Evolutionary conservation across 2,329 filamentous ascomycete genomes (phyloP), one percentile per base, ranked within the genome.

Genomic region (Neofusicoccum laricinum): DNA sequence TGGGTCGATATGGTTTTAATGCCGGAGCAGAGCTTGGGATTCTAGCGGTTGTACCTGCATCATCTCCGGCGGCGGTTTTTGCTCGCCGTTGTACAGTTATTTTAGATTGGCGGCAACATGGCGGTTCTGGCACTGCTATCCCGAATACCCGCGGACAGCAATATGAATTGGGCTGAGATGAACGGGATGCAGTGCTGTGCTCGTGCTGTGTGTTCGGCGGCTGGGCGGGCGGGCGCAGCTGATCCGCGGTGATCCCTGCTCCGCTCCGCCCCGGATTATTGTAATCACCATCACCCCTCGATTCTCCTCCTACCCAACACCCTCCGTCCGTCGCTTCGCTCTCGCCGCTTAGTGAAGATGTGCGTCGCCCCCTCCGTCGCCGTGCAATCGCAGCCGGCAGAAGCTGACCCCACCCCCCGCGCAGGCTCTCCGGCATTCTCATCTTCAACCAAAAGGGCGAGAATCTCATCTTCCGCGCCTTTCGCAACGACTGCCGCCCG

Each of bases 381-480:
- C 12, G 21, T 43, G 32, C 62, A 64, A 34, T 58, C 62, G 34
- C 51, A 14, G 17, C 15, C 41, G 6, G 43, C 41, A 19, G 25
- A 30, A 46, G 63, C 63, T 64, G 45, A 64, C 41, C 14, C 41
- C 12, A 15, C 21, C 17, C 34, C 11, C 19, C 32, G 25, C 55
- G 73, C 68, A 99, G 99, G 96, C 85, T 99, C 71, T 98, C 94
- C 71, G 95, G 95, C 66, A 94, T 99, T 74, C 88, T 99, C 70
- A 89, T 99, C 71, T 99, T 99, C 86, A 99, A 99, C 72, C 95
- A 99, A 79, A 99, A 99, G 82, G 95, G 95, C 81, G 95, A 99
- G 83, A 97, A 99, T 80, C 91, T 99, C 75, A 99, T 99, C 79
- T 97, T 99, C 83, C 92, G 95, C 75, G 93, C 95, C 73, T 99